Evolutionary conservation across 1,139 yeast species (phyloP).

Genomic region (Candida neerlandica): DNA sequence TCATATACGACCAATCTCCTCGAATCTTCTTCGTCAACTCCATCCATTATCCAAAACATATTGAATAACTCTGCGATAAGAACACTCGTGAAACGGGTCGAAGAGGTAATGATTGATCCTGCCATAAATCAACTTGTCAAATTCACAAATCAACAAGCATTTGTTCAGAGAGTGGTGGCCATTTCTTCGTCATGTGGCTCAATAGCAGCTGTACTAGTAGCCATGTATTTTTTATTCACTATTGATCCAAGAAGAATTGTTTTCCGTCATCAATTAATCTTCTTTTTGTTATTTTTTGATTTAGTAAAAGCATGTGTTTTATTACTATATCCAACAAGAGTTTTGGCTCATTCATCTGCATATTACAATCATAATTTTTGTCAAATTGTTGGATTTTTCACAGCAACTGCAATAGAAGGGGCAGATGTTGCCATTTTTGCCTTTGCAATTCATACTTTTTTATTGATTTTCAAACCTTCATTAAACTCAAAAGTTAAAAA

Average conservation of each 20-base stretch:
- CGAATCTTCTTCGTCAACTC: not conserved
- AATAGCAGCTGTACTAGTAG: constrained; percentile 53
- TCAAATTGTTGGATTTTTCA: constrained; percentile 81
- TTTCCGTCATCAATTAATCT: constrained; percentile 73
- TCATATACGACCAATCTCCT: not conserved
- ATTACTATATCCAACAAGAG: constrained; percentile 69
- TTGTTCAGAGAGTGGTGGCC: constrained; percentile 52
- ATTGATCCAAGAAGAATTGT: constrained; percentile 64
- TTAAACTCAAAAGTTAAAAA: constrained; percentile 47
- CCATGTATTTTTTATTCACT: constrained; percentile 57
- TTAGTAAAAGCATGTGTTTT: constrained; percentile 72
- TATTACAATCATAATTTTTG: constrained; percentile 60
- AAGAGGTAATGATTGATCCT: not conserved
- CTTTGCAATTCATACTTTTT: constrained; percentile 81
- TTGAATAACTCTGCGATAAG: not conserved
- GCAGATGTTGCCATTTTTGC: constrained; percentile 83
- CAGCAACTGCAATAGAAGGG: constrained; percentile 82
- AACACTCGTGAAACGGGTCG: constrained; percentile 8
- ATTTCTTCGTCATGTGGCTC: constrained; percentile 61
- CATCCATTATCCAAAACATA: not conserved
- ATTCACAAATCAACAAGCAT: constrained; percentile 29
- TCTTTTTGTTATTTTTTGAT: constrained; percentile 69
- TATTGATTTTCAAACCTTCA: constrained; percentile 67
- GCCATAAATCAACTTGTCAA: constrained; percentile 24
- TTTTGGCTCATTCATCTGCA: constrained; percentile 49